Evolutionary conservation across 306 rosid genomes (phyloP), one percentile per base, ranked within the genome.

Genomic region (Prinsepia uniflora): DNA sequence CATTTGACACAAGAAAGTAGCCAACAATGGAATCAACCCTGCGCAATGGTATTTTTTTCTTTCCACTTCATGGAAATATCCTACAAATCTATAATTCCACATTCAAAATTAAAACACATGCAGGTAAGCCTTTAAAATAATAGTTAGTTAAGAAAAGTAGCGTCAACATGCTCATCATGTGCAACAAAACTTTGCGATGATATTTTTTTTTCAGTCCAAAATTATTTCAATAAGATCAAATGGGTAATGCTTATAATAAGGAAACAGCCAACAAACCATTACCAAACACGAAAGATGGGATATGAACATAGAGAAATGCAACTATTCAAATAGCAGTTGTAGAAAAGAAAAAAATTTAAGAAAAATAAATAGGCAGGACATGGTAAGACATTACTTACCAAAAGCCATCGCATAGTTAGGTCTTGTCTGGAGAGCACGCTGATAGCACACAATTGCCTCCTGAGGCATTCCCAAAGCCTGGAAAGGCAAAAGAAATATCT

Each of bases 401-500:
- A 76, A 95, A 63, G 99, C 99, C 89, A 91, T 91, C 67, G 91
- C 96, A 84, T 89, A 91, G 80, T 84, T 92, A 47, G 97, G 96
- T 24, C 96, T 84, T 62, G 92, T 81, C 86, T 91, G 96, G 80
- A 95, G 86, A 68, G 99, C 96, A 74, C 89, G 96, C 66, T 91
- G 92, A 72, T 95, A 95, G 79, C 99, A 95, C 19, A 88, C 78
- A 74, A 95, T 87, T 71, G 99, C 99, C 85, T 95, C 99, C 75
- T 86, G 96, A 73, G 96, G 90, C 96, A 86, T 82, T 81, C 96
- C 92, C 75, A 95, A 75, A 77, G 99, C 99, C 99, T 95, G 84
- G 76, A 76, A 80, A 71, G 78, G 79, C 75, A 86, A 86, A 83
- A 70, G 71, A 78, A 82, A 73, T 39, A 68, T 61, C 81, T 72